Percentiles rank a stretch among this genome's conserved stretches.
phyloP scores from a whole-genome alignment of 2,329 filamentous ascomycete genomes.

The Colletotrichum cereale region DNA sequence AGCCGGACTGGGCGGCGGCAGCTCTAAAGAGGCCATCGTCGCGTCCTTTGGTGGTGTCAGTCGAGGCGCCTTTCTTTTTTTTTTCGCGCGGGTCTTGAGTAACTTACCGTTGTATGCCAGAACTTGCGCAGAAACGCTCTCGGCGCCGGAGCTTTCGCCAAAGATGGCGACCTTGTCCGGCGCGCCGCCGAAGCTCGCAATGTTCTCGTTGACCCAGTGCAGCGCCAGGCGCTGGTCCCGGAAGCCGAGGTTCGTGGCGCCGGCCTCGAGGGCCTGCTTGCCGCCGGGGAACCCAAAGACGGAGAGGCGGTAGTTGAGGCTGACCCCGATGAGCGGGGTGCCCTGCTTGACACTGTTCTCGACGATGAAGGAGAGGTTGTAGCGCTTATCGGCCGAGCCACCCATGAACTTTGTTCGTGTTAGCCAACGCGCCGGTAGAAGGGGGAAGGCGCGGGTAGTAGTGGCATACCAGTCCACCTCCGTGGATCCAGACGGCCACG shows the following conservation, averaged over 20 bases:
- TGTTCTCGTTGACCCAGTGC: constrained; percentile 62
- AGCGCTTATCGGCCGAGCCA: constrained; percentile 59
- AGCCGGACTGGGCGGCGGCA: constrained; percentile 63
- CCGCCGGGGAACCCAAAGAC: constrained; percentile 62
- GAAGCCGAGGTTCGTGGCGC: constrained; percentile 63
- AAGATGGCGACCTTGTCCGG: constrained; percentile 61
- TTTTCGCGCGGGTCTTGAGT: neutral
- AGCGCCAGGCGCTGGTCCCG: constrained; percentile 61
- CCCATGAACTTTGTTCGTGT: constrained; percentile 43
- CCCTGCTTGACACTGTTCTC: constrained; percentile 57
- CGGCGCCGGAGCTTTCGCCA: constrained; percentile 64
- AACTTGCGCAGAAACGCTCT: constrained; percentile 59
- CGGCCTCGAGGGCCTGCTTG: constrained; percentile 53
- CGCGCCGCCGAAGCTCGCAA: constrained; percentile 59
- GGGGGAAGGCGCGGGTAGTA: neutral
- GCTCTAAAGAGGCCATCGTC: constrained; percentile 65
- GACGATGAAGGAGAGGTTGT: constrained; percentile 73
- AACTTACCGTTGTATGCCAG: constrained; percentile 59
- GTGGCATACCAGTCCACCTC: constrained; percentile 47
- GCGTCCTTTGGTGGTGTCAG: constrained; percentile 45
- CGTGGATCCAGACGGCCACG: constrained; percentile 71
- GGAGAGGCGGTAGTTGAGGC: constrained; percentile 62
- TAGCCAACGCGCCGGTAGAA: neutral
- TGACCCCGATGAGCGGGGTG: constrained; percentile 62
- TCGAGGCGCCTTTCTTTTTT: neutral